Percentiles rank a stretch among this genome's conserved stretches.
Evolutionary conservation across 192 early-diverging fungal species (phyloP).

Genomic region (Thamnidium elegans): DNA sequence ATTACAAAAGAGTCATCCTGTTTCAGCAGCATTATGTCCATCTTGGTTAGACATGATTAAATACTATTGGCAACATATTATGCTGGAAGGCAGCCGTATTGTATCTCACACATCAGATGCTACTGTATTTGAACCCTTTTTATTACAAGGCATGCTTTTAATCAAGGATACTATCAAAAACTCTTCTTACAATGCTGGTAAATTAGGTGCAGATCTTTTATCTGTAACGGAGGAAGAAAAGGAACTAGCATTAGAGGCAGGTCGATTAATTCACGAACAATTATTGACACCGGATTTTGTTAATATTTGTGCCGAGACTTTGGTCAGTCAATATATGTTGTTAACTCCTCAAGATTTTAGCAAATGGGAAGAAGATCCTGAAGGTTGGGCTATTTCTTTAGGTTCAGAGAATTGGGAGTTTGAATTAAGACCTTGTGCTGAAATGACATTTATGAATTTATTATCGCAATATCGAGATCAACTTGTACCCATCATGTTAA

Average conservation of each 20-base stretch:
- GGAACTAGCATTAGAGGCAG: conserved; percentile 46
- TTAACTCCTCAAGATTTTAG: conserved; percentile 67
- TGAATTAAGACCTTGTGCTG: conserved; percentile 73
- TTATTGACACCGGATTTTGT: conserved; percentile 74
- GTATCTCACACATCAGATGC: conserved; percentile 12
- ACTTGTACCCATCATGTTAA: conserved; percentile 61
- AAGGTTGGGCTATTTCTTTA: conserved; percentile 75
- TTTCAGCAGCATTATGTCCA: conserved; percentile 62
- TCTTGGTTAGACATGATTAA: conserved; percentile 58
- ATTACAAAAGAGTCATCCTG: conserved; percentile 61
- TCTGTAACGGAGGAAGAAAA: conserved; percentile 45
- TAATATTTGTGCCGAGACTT: conserved; percentile 57
- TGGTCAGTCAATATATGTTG: conserved; percentile 74
- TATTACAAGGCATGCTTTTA: conserved; percentile 75
- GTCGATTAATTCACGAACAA: conserved; percentile 52
- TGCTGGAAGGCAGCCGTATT: conserved; percentile 17
- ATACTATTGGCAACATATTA: conserved; percentile 67
- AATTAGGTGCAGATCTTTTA: conserved; percentile 5
- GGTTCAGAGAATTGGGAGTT: conserved; percentile 87
- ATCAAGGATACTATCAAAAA: conserved; percentile 65
- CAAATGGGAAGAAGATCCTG: conserved; percentile 82
- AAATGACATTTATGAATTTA: conserved; percentile 79
- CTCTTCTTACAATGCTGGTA: conserved; percentile 40
- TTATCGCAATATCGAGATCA: conserved; percentile 61
- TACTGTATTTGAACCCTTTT: conserved; percentile 49